Base-by-base conservation (phyloP, 2,329 filamentous ascomycete genomes). In the Fusarium sp. region DNA sequence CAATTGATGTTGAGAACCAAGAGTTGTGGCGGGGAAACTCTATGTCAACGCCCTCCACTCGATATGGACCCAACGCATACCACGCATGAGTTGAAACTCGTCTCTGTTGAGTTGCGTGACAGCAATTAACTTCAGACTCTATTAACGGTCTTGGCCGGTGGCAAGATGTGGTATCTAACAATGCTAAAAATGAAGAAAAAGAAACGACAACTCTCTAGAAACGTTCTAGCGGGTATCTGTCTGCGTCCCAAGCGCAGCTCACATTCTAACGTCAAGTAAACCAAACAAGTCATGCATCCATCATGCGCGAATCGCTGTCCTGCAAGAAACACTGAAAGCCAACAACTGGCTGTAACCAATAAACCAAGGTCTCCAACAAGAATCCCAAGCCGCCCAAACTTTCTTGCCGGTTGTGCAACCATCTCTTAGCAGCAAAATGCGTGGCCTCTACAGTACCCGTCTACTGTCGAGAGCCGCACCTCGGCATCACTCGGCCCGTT, bases 171-270 rank as follows among this genome's bases (percentile, higher is more conserved):
- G 67, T 69, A 70, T 65, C 61, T 70, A 59, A 62, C 61, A 42
- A 57, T 65, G 64, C 55, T 25, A 46, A 55, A 58, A 27, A 51
- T 56, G 20, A 40, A 18, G 16, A 60, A 70, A 67, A 65, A 49
- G 38, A 59, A 70, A 27, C 60, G 42, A 61, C n/a, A 68, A 59
- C 58, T 69, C 61, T 70, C 55, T 27, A 50, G 38, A 73, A 63
- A 69, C 57, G 55, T 53, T 73, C 70, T 69, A 74, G 64, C 36
- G 72, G 72, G 72, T 74, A 74, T 74, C 61, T 60, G 29, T 56
- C 59, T 73, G 65, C 25, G 58, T 60, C 60, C 18, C 29, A 59
- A 58, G 38, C 56, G 44, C 60, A 71, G 36, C 46, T 64, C 55
- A 44, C 25, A 20, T 50, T 53, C 59, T 54, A 60, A 59, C 36